Evolutionary conservation across 1,139 yeast species (phyloP).

Genomic region (Kodamaea arcana): DNA sequence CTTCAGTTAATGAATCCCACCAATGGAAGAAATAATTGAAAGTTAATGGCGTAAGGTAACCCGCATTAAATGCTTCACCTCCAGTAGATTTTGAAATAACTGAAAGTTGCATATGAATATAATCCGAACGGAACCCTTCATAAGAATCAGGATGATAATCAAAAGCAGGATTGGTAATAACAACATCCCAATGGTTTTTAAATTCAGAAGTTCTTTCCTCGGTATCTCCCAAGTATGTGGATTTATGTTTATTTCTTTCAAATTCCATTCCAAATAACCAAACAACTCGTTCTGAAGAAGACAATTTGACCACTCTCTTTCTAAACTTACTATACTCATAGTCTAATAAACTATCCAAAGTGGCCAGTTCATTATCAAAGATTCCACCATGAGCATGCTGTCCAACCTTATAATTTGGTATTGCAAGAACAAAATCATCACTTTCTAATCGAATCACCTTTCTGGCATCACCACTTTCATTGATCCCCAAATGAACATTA

Average conservation of each 20-base stretch:
- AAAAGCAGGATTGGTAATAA: constrained; percentile 37
- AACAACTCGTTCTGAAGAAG: constrained; percentile 36
- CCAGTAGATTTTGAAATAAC: constrained; percentile 33
- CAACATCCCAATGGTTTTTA: constrained; percentile 42
- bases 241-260: constrained; percentile 30
- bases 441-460: constrained; percentile 63
- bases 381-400: constrained; percentile 24
- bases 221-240: constrained; percentile 22
- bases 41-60: constrained; percentile 71
- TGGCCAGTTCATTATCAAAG: constrained; percentile 17
- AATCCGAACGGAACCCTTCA: constrained; percentile 37
- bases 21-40: constrained; percentile 69
- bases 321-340: constrained; percentile 30
- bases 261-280: constrained; percentile 43
- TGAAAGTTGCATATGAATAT: constrained; percentile 39
- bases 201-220: constrained; percentile 32
- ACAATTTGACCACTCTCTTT: constrained; percentile 36
- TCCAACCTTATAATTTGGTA: constrained; percentile 47
- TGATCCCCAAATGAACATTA: constrained; percentile 56
- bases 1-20: constrained; percentile 78
- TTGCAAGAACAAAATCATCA: constrained; percentile 63
- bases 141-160: constrained; percentile 45
- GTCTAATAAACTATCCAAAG: constrained; percentile 17
- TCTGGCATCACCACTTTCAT: constrained; percentile 57
- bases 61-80: constrained; percentile 56